Percentiles rank a stretch among this genome's conserved stretches.
Evolutionary conservation across 805 yeast genomes (phyloP).

Genomic region (Candida vartiovaarae): DNA sequence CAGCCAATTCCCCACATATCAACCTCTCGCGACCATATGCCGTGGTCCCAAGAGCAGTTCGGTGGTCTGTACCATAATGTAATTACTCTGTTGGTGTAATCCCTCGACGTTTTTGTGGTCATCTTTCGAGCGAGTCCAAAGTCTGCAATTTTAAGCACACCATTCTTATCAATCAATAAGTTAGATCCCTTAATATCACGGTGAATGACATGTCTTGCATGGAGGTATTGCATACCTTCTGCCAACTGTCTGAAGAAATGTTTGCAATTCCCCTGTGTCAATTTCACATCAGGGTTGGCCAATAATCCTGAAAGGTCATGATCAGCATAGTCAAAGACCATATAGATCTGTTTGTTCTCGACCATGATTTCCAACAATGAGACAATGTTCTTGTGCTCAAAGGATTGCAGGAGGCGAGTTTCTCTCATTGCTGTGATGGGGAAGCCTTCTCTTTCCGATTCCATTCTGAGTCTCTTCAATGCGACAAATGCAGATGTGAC

Average conservation of each 20-base stretch:
- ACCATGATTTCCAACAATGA: constrained; percentile 87
- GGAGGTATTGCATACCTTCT: constrained; percentile 65
- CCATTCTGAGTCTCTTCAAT: constrained; percentile 74
- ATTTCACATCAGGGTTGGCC: constrained; percentile 59
- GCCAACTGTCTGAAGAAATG: constrained; percentile 58
- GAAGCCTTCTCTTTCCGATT: constrained; percentile 87
- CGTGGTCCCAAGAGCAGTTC: constrained; percentile 75
- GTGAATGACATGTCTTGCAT: constrained; percentile 61
- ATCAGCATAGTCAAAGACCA: constrained; percentile 91
- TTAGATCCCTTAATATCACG: constrained; percentile 82
- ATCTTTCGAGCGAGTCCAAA: constrained; percentile 77
- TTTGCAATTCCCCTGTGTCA: constrained; percentile 61
- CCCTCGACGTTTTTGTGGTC: constrained; percentile 49
- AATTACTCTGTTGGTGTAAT: constrained; percentile 91
- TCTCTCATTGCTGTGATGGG: constrained; percentile 95
- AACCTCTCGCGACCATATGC: constrained; percentile 86
- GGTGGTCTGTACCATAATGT: constrained; percentile 98
- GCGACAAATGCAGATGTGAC: constrained; percentile 75
- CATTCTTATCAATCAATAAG: constrained; percentile 55
- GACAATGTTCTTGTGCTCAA: constrained; percentile 77
- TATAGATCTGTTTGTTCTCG: constrained; percentile 61
- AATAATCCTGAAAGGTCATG: constrained; percentile 89
- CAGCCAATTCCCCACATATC: constrained; percentile 99
- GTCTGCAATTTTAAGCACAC: constrained; percentile 67
- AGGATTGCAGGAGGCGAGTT: constrained; percentile 74